Conservation (phyloP, 106 monocot genomes). For the Hemerocallis citrina region DNA sequence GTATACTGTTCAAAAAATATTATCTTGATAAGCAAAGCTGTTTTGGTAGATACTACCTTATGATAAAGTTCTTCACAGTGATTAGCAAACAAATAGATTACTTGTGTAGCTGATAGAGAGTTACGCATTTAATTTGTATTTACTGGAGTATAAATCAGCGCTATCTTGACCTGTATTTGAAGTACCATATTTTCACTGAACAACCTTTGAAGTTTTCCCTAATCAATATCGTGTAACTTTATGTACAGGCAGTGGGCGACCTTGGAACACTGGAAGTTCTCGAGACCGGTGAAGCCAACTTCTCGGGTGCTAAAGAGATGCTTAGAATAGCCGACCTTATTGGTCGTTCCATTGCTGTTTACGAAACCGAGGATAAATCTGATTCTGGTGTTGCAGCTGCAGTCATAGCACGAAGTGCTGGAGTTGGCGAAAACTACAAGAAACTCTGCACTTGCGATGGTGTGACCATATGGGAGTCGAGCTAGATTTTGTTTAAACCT, state of each 20-base stretch:
- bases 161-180: too few relatives aligned
- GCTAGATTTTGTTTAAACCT: constrained; percentile 17
- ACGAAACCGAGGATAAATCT: constrained; percentile 54
- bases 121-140: too few relatives aligned
- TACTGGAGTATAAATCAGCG: too few relatives aligned
- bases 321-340: constrained; percentile 69
- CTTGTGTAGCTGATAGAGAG: too few relatives aligned
- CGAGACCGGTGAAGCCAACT: constrained; percentile 64
- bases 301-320: constrained; percentile 47
- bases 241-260: constrained; percentile 57
- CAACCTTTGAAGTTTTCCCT: too few relatives aligned
- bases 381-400: constrained; percentile 65
- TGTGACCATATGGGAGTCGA: constrained; percentile 87
- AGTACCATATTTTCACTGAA: too few relatives aligned
- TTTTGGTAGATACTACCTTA: too few relatives aligned
- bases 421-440: constrained; percentile 88
- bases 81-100: too few relatives aligned
- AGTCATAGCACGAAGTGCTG: constrained; percentile 89
- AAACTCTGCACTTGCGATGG: constrained; percentile 95
- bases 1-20: too few relatives aligned
- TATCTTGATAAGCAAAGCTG: too few relatives aligned
- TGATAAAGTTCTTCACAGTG: too few relatives aligned
- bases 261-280: constrained; percentile 78
- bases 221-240: too few relatives aligned
- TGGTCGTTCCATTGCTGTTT: constrained; percentile 59